A percentile compares a stretch with the other conserved stretches of the same genome.
These are phyloP conservation scores for Entophlyctis luteolus DNA, from an alignment of 192 early-diverging fungal genomes.

Conservation along the genomic window DNA sequence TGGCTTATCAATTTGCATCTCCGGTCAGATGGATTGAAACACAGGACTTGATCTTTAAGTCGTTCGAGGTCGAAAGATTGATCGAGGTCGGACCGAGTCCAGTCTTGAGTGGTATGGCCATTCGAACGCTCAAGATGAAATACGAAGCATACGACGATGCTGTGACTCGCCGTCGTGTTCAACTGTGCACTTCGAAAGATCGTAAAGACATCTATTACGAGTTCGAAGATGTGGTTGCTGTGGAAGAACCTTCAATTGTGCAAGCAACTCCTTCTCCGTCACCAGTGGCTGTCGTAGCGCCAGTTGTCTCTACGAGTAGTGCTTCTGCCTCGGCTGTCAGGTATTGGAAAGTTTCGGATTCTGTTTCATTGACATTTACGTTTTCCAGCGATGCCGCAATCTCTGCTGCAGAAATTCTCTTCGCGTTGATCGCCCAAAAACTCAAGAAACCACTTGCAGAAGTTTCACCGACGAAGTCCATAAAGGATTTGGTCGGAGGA, in stretches of 20 bases:
- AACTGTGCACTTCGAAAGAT: constrained; percentile 85
- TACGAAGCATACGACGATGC: constrained; percentile 95
- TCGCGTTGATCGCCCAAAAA: constrained; percentile 84
- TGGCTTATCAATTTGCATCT: constrained; percentile 90
- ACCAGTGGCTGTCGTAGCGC: constrained; percentile 51
- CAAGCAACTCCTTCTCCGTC: constrained; percentile 47
- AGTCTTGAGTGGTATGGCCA: constrained; percentile 89
- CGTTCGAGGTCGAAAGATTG: constrained; percentile 76
- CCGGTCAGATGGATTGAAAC: constrained; percentile 95
- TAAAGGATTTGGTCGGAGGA: constrained; percentile 92
- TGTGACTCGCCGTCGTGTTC: constrained; percentile 82
- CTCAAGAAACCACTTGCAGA: constrained; percentile 78
- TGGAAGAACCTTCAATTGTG: constrained; percentile 39
- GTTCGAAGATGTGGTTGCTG: constrained; percentile 65
- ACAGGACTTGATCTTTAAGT: constrained; percentile 78
- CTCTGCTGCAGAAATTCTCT: constrained; percentile 77
- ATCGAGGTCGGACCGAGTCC: constrained; percentile 89
- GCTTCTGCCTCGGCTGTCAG: constrained; percentile 41
- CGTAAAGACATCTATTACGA: constrained; percentile 91
- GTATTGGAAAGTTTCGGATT: constrained; percentile 23
- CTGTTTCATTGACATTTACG: background rate
- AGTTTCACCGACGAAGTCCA: constrained; percentile 70
- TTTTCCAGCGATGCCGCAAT: constrained; percentile 64
- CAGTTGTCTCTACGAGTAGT: constrained; percentile 52
- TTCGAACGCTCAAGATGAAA: constrained; percentile 91